A percentile compares a stretch with the other conserved stretches of the same genome.
phyloP scores from a whole-genome alignment of 768 basidiomycete genomes.

The Podaxis sp. region DNA sequence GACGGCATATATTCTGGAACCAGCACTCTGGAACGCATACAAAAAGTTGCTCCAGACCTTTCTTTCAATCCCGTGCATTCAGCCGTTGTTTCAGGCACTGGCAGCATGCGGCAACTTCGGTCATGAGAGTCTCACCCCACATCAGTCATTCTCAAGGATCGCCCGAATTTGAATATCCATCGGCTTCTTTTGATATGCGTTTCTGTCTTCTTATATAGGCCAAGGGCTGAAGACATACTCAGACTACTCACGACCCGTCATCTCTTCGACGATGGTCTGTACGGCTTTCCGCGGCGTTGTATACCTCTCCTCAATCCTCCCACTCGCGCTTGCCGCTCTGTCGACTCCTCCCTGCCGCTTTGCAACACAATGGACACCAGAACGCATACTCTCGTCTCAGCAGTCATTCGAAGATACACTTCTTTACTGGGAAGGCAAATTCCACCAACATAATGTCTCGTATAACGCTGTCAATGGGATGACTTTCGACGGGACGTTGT shows the following conservation, averaged over 20 bases:
- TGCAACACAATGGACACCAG: constrained; percentile 8
- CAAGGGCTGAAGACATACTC: not conserved
- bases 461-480: constrained; percentile 26
- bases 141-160: not conserved
- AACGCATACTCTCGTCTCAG: constrained; percentile 1
- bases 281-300: not conserved
- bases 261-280: not conserved
- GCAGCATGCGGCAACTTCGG: no score
- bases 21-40: no score
- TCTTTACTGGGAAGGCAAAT: constrained; percentile 25
- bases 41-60: no score
- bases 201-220: not conserved
- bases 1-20: no score
- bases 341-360: constrained; percentile 1
- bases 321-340: not conserved
- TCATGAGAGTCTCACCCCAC: not conserved
- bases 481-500: constrained; percentile 25
- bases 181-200: constrained; percentile 1
- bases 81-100: no score
- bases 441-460: constrained; percentile 26
- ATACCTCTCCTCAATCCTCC: not conserved
- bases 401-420: constrained; percentile 21
- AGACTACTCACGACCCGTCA: not conserved
- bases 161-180: not conserved
- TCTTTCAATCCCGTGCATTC: no score